phyloP scores from a whole-genome alignment of 805 yeast species.

The Clavispora asparagi region DNA sequence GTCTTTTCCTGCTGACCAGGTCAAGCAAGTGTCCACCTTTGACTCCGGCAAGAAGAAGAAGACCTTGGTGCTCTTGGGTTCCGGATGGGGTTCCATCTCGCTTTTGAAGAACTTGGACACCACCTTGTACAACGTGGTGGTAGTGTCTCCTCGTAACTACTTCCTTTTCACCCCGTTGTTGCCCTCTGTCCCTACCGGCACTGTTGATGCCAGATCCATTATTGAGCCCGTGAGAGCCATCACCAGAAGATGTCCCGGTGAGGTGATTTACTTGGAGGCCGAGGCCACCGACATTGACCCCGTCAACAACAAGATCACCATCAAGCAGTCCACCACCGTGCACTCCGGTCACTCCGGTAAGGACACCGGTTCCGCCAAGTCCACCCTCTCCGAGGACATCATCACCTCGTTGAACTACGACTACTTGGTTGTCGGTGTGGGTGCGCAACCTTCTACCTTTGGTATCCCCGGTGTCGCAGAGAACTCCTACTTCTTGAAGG shows the following conservation, averaged over 20 bases:
- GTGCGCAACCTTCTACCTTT: constrained; percentile 91
- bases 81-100: constrained; percentile 95
- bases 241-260: constrained; percentile 73
- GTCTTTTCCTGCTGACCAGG: constrained; percentile 54
- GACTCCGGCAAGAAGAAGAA: constrained; percentile 59
- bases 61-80: constrained; percentile 74
- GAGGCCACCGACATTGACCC: constrained; percentile 85
- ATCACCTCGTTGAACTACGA: constrained; percentile 57
- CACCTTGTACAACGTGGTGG: constrained; percentile 78
- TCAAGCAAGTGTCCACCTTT: constrained; percentile 53
- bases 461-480: constrained; percentile 93
- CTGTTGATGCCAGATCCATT: constrained; percentile 83
- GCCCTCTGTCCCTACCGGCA: constrained; percentile 94
- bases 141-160: constrained; percentile 92
- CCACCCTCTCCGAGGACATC: constrained; percentile 40
- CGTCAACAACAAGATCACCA: constrained; percentile 53
- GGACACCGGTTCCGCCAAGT: constrained; percentile 39
- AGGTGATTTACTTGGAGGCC: constrained; percentile 81
- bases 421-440: constrained; percentile 86
- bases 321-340: constrained; percentile 56
- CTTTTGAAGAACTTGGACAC: constrained; percentile 82
- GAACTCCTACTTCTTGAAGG: constrained; percentile 84
- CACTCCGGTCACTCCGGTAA: constrained; percentile 51
- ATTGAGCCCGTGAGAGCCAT: constrained; percentile 89
- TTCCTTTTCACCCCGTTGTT: constrained; percentile 93